Evolutionary conservation across 1,284 basidiomycete genomes (phyloP).

Genomic region (Coriolopsis trogii): DNA sequence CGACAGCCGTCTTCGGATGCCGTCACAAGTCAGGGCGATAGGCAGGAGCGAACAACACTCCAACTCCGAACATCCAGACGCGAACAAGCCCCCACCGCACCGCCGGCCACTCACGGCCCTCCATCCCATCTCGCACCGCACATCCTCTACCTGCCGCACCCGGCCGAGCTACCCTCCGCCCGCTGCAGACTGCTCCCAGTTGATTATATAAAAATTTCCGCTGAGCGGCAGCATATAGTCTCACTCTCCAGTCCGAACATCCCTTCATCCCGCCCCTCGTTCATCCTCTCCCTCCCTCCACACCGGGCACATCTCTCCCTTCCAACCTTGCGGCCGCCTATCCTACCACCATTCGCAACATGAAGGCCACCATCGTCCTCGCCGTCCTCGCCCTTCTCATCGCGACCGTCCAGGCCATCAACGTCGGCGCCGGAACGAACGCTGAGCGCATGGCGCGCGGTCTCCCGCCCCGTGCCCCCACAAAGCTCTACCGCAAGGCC

Average conservation of each 20-base stretch:
- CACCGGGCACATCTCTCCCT: neutral
- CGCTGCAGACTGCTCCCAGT: neutral
- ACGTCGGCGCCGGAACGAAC: slow-evolving; percentile 15
- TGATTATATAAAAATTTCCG: neutral
- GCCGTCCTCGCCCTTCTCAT: slow-evolving; percentile 19
- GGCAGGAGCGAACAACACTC: slow-evolving; percentile 10
- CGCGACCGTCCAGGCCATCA: slow-evolving; percentile 18
- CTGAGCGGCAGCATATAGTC: neutral
- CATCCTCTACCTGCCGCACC: slow-evolving; percentile 3
- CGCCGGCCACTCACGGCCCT: neutral
- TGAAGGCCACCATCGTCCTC: slow-evolving; percentile 20
- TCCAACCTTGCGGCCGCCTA: slow-evolving; percentile 23
- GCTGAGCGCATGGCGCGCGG: slow-evolving; percentile 25
- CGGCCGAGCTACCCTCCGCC: neutral
- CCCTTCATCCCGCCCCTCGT: neutral
- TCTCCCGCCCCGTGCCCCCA: slow-evolving; percentile 20
- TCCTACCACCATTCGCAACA: slow-evolving; percentile 3
- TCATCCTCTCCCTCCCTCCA: neutral
- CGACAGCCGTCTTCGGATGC: no score
- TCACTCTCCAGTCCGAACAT: no score
- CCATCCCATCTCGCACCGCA: neutral
- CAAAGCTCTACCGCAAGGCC: slow-evolving; percentile 13
- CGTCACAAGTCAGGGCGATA: slow-evolving; percentile 5
- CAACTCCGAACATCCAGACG: neutral
- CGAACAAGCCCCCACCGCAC: neutral